Evolutionary conservation across 2,329 filamentous ascomycete genomes (phyloP).

Genomic region (Xylaria sp.): DNA sequence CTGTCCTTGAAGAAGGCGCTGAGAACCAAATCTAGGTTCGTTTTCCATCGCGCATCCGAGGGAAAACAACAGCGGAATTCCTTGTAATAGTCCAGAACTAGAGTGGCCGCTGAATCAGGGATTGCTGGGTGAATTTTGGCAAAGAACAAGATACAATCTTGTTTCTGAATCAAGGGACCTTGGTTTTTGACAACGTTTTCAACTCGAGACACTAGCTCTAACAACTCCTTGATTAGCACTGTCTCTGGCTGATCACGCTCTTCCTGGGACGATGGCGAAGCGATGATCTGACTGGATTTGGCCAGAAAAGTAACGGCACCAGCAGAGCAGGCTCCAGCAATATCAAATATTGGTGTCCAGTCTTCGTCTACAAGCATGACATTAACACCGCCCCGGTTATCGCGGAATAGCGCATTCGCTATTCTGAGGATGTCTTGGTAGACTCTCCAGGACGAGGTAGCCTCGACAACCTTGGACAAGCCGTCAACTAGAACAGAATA

Average conservation of each 20-base stretch:
- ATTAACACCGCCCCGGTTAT: constrained; percentile 63
- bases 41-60: constrained; percentile 75
- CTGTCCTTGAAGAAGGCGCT: constrained; percentile 72
- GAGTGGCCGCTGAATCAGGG: constrained; percentile 71
- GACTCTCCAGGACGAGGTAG: constrained; percentile 59
- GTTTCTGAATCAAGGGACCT: constrained; percentile 67
- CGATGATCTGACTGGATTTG: constrained; percentile 41
- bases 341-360: constrained; percentile 70
- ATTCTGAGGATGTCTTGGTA: constrained; percentile 61
- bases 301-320: constrained; percentile 44
- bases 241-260: constrained; percentile 53
- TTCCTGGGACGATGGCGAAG: constrained; percentile 44
- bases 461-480: constrained; percentile 61
- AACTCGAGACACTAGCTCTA: constrained; percentile 59
- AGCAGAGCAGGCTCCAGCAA: constrained; percentile 66
- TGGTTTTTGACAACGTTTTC: constrained; percentile 61
- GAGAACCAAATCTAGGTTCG: constrained; percentile 70
- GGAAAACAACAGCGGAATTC: constrained; percentile 78
- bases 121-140: constrained; percentile 69
- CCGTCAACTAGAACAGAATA: constrained; percentile 69
- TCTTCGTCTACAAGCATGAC: constrained; percentile 71
- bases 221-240: constrained; percentile 57
- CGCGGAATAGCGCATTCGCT: constrained; percentile 67
- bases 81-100: constrained; percentile 74
- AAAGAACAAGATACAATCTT: constrained; percentile 75